phyloP scores from a whole-genome alignment of 177 flowering plant species.

The Telopea speciosissima region DNA sequence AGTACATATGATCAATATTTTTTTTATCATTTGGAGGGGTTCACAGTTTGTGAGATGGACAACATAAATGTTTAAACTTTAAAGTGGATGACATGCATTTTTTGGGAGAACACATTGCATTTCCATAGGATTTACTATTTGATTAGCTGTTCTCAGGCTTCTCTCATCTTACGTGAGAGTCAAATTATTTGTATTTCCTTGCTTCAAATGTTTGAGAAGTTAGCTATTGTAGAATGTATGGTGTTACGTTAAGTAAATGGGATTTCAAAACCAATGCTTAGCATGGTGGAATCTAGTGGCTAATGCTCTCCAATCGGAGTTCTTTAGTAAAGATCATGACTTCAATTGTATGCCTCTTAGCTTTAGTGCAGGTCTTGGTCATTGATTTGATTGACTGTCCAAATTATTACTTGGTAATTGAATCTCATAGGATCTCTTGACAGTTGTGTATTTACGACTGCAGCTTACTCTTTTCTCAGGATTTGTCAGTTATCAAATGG shows the following conservation, averaged over 20 bases:
- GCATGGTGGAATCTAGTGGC: not conserved
- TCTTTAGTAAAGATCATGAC: not conserved
- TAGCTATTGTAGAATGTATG: no score
- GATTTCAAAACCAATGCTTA: not conserved
- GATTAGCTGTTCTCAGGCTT: no score
- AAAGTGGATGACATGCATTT: no score
- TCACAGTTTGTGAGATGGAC: not conserved
- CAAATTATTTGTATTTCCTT: no score
- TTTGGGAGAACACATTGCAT: no score
- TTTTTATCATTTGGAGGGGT: not conserved
- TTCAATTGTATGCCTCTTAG: not conserved
- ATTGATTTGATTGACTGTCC: not conserved
- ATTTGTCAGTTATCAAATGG: constrained; percentile 98
- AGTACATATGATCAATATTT: no score
- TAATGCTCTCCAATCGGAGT: not conserved
- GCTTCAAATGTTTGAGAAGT: no score
- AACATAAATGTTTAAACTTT: no score
- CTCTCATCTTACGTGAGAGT: no score
- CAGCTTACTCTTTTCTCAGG: constrained; percentile 99
- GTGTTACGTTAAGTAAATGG: not conserved
- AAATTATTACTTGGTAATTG: constrained; percentile 1
- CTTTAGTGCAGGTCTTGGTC: not conserved
- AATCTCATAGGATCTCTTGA: constrained; percentile 4
- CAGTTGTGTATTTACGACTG: constrained; percentile 22
- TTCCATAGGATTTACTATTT: no score